Evolutionary conservation across 352 stramenopile genomes (phyloP).

Genomic region (Aphanomyces cochlioides): DNA sequence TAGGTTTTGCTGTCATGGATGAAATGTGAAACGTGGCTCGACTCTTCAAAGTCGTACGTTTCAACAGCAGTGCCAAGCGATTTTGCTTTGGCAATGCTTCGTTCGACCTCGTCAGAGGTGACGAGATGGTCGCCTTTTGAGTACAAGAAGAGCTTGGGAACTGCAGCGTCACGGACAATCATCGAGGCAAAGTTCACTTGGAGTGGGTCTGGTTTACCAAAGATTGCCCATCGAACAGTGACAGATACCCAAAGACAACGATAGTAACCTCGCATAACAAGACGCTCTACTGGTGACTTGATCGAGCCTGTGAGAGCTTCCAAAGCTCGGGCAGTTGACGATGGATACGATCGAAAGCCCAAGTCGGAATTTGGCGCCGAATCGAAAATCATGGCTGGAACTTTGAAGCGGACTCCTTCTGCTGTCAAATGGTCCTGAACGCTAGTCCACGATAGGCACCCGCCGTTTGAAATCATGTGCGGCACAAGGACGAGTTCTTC

Average conservation of each 20-base stretch:
- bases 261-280: not conserved
- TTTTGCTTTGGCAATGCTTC: conserved; percentile 1
- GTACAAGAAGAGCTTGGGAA: conserved; percentile 30
- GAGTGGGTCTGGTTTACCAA: not conserved
- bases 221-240: not conserved
- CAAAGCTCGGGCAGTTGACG: not conserved
- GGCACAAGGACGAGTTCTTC: not conserved
- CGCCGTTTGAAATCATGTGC: not conserved
- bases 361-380: conserved; percentile 2
- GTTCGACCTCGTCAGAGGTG: not conserved
- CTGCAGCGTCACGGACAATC: not conserved
- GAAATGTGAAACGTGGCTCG: conserved; percentile 5
- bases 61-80: conserved; percentile 12
- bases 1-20: not conserved
- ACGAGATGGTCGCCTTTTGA: conserved; percentile 9
- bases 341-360: not conserved
- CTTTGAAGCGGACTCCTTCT: not conserved
- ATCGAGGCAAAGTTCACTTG: conserved; percentile 6
- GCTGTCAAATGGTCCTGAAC: not conserved
- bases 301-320: not conserved
- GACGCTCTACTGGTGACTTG: not conserved
- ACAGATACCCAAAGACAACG: not conserved
- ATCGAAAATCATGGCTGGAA: conserved; percentile 20
- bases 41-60: conserved; percentile 1
- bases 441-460: conserved; percentile 9